Conservation (phyloP, 352 stramenopile species). For the Globisporangium camurandrum region DNA sequence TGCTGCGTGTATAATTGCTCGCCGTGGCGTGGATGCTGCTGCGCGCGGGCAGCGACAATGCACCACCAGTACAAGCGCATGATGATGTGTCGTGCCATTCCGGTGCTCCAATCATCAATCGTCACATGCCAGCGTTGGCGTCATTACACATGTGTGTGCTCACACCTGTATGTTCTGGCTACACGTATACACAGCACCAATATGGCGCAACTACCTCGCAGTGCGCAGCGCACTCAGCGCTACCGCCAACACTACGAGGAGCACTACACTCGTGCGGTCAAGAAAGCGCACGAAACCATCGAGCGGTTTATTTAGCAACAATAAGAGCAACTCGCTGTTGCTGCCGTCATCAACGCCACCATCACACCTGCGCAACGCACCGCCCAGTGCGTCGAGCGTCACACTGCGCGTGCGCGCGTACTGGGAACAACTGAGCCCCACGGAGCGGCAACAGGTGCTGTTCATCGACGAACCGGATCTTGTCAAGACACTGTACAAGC, state of each 20-base stretch:
- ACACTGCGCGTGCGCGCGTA: slow-evolving; percentile 36
- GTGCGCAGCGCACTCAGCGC: slow-evolving; percentile 21
- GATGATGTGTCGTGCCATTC: too few species aligned
- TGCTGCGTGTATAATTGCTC: too few species aligned
- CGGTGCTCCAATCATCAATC: too few species aligned
- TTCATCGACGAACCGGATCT: slow-evolving; percentile 76
- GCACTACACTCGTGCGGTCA: slow-evolving; percentile 3
- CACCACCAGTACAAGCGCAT: too few species aligned
- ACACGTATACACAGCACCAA: slow-evolving; percentile 19
- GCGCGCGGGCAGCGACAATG: too few species aligned
- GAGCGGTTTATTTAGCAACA: not conserved
- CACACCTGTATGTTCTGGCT: not conserved
- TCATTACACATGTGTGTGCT: not conserved
- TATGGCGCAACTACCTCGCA: slow-evolving; percentile 64
- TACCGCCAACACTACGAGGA: not conserved
- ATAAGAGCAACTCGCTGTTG: not conserved
- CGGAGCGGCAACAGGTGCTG: slow-evolving; percentile 65
- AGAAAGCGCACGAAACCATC: slow-evolving; percentile 40
- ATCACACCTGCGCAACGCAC: not conserved
- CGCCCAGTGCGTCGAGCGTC: not conserved
- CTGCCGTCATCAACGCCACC: not conserved
- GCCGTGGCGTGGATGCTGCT: too few species aligned
- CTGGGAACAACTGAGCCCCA: slow-evolving; percentile 57
- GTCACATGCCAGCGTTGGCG: too few species aligned
- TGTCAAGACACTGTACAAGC: slow-evolving; percentile 83